Evolutionary conservation across 345 rosid species (phyloP).

Genomic region (Lepidium sativum): DNA sequence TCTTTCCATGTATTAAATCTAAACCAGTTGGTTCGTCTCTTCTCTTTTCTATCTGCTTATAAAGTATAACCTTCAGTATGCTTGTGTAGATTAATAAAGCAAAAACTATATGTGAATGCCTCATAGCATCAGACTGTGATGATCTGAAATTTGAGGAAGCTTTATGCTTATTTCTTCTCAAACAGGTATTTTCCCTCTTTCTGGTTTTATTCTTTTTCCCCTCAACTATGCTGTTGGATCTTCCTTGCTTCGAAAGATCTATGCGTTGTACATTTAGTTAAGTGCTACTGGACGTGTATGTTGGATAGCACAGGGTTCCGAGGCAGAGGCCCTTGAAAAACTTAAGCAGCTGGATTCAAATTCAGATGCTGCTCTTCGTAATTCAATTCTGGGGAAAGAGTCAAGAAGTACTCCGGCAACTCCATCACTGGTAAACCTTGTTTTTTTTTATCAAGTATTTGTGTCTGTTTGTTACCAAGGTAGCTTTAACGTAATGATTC

Average conservation of each 20-base stretch:
- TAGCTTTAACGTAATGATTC: background rate
- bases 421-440: conserved; percentile 53
- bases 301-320: conserved; percentile 56
- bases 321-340: conserved; percentile 61
- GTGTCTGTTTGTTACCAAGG: conserved; percentile 3
- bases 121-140: conserved; percentile 69
- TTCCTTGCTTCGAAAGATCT: conserved; percentile 6
- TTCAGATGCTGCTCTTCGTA: conserved; percentile 43
- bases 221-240: background rate
- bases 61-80: conserved; percentile 16
- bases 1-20: conserved; percentile 15
- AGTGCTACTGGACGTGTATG: conserved; percentile 18
- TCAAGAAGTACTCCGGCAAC: conserved; percentile 35
- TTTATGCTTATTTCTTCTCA: conserved; percentile 74
- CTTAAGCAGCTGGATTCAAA: conserved; percentile 61
- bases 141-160: conserved; percentile 92
- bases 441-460: background rate
- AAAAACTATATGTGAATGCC: conserved; percentile 64
- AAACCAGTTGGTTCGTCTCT: background rate
- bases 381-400: conserved; percentile 45
- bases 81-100: conserved; percentile 69
- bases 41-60: background rate
- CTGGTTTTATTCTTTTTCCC: background rate
- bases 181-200: conserved; percentile 48
- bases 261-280: conserved; percentile 12